Evolutionary conservation across 139 green algal species (phyloP), one percentile per base, ranked within the genome.

Genomic region (Closterium sp.): DNA sequence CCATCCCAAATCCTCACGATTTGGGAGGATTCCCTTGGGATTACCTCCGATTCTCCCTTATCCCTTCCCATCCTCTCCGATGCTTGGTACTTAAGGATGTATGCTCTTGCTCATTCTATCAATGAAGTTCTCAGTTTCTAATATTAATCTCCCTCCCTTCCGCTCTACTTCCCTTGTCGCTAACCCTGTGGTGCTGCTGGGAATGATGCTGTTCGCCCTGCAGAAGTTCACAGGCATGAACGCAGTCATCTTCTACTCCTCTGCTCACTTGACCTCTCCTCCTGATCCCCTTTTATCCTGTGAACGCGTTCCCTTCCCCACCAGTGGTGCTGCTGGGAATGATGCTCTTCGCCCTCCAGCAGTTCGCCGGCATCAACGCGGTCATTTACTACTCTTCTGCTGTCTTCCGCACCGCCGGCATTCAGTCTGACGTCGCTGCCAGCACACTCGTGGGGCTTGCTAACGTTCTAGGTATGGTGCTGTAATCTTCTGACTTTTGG

Each of bases 171-270:
- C 55, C 23, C 9, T 28, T 19, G n/a, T n/a, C n/a, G n/a, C n/a
- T n/a, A n/a, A 16, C 16, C 55, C 66, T 93, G 91, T 93, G 30
- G 76, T 88, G 91, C 55, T 86, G 21, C 33, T 93, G 19, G 93
- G 87, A 30, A 32, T 31, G 36, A 35, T 91, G 36, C 90, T 99
- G 33, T 99, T 99, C 93, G 76, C 97, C 4, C 95, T 98, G 43
- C 97, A 99, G 95, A 98, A 99, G 96, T 97, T 99, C 88, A 94
- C 95, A 5, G 98, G 98, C 94, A 98, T 99, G 94, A 99, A 99
- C 95, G 97, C 97, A 8, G 95, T 99, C 85, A 95, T 99, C 34
- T 99, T 98, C 95, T 99, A 98, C 94, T 97, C 95, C 33, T 97
- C 95, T 76, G 95, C 95, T 25, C 96, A 99, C 9, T 99, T 99